phyloP scores from a whole-genome alignment of 2,329 filamentous ascomycete species.

The Colletotrichum sp. region DNA sequence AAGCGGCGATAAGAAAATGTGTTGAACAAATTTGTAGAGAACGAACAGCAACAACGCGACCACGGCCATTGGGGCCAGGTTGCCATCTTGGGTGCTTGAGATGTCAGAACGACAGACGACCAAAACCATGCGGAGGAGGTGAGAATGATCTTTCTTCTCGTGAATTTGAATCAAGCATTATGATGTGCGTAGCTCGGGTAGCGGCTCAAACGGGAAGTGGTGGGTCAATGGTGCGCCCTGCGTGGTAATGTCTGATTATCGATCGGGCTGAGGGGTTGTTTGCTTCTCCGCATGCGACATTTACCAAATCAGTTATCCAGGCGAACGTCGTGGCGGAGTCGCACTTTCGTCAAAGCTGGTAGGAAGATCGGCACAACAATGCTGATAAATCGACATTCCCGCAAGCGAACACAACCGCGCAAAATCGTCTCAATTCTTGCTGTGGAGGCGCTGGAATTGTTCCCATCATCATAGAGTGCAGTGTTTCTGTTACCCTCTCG shows the following conservation, averaged over 20 bases:
- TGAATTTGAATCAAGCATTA: not conserved
- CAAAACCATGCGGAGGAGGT: not conserved
- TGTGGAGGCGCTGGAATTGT: fast-evolving
- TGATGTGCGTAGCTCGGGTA: not conserved
- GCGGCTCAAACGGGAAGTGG: not conserved
- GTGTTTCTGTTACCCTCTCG: not conserved
- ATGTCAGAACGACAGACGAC: not conserved
- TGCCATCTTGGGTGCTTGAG: not conserved
- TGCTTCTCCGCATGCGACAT: not conserved
- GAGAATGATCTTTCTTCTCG: not conserved
- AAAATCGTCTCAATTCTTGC: not conserved
- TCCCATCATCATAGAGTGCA: not conserved
- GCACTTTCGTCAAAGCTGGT: not conserved
- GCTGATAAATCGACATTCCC: not conserved
- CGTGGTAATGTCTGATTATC: not conserved
- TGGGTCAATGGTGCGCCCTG: not conserved
- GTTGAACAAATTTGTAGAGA: not conserved
- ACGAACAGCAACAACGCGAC: not conserved
- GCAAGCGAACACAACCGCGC: not conserved
- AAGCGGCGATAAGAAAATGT: not conserved
- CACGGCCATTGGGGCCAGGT: not conserved
- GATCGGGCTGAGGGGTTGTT: not conserved
- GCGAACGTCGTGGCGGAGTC: not conserved
- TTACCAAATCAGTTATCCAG: not conserved
- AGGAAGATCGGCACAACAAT: not conserved